Conservation (phyloP, 192 early-diverging fungal genomes). For the Glomus cerebriforme region DNA sequence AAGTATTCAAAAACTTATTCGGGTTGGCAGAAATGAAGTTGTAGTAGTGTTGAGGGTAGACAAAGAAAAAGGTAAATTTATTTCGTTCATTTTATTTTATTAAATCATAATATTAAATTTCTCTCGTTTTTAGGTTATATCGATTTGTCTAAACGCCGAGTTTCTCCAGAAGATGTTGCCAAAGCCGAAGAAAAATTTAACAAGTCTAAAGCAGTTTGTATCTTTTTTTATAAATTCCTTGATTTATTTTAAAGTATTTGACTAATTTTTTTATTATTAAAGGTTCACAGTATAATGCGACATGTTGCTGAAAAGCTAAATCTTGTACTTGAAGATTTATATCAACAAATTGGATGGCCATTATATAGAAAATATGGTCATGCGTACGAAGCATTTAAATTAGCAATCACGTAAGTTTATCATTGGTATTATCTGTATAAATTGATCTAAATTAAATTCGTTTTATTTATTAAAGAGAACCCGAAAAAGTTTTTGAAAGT, state of each 20-base stretch:
- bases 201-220: conserved; percentile 81
- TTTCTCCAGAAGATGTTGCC: conserved; percentile 82
- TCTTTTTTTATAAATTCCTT: not conserved
- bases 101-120: not conserved
- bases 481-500: conserved; percentile 83
- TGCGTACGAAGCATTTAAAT: conserved; percentile 96
- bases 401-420: conserved; percentile 75
- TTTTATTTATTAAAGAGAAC: conserved; percentile 60
- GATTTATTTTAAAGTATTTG: not conserved
- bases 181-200: conserved; percentile 93
- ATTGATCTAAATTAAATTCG: not conserved
- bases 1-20: conserved; percentile 93
- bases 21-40: conserved; percentile 91
- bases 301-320: conserved; percentile 88
- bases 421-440: not conserved
- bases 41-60: conserved; percentile 94
- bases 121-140: conserved; percentile 76
- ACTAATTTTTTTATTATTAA: not conserved
- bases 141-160: conserved; percentile 95
- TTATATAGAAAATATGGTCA: conserved; percentile 95
- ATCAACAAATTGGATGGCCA: conserved; percentile 88
- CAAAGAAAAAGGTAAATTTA: conserved; percentile 84
- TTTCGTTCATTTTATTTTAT: not conserved
- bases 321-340: conserved; percentile 80
- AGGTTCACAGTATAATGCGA: conserved; percentile 77